Percentiles rank a stretch among this genome's conserved stretches.
Evolutionary conservation across 1,284 basidiomycete genomes (phyloP).

Genomic region (Sanghuangporus weigelae): DNA sequence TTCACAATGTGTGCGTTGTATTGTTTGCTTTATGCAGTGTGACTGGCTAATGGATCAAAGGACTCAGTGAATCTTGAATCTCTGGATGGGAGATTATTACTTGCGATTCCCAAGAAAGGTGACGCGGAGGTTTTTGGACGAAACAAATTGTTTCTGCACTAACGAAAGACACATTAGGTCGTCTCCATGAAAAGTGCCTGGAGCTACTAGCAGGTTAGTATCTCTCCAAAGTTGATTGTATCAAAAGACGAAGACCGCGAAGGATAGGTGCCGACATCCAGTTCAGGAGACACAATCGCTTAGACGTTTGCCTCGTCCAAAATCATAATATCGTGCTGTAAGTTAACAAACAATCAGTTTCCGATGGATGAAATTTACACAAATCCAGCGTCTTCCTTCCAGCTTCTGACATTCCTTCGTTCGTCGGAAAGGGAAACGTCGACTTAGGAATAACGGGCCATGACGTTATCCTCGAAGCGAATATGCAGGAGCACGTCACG

Average conservation of each 20-base stretch:
- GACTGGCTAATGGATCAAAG: neutral
- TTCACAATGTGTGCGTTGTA: constrained; percentile 7
- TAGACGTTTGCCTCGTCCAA: constrained; percentile 89
- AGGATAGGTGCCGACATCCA: constrained; percentile 88
- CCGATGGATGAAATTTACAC: constrained; percentile 12
- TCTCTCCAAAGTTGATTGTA: constrained; percentile 3
- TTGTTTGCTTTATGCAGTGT: neutral
- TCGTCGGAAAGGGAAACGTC: constrained; percentile 96
- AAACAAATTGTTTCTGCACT: neutral
- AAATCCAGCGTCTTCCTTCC: constrained; percentile 90
- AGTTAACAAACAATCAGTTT: constrained; percentile 22
- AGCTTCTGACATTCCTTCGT: constrained; percentile 96
- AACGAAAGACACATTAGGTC: constrained; percentile 42
- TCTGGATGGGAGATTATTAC: constrained; percentile 72
- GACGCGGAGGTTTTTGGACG: neutral
- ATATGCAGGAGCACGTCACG: constrained; percentile 71
- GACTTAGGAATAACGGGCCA: constrained; percentile 93
- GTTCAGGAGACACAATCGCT: constrained; percentile 83
- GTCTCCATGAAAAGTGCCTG: constrained; percentile 91
- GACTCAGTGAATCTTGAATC: constrained; percentile 30
- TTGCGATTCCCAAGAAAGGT: constrained; percentile 99
- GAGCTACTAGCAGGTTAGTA: constrained; percentile 72
- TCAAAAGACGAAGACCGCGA: constrained; percentile 3
- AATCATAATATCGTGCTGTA: constrained; percentile 94
- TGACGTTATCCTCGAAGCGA: constrained; percentile 92